Percentiles rank a stretch among this genome's conserved stretches.
These are phyloP conservation scores for Candida nonsorbophila DNA, from an alignment of 805 yeast genomes.

Conservation along the genomic window DNA sequence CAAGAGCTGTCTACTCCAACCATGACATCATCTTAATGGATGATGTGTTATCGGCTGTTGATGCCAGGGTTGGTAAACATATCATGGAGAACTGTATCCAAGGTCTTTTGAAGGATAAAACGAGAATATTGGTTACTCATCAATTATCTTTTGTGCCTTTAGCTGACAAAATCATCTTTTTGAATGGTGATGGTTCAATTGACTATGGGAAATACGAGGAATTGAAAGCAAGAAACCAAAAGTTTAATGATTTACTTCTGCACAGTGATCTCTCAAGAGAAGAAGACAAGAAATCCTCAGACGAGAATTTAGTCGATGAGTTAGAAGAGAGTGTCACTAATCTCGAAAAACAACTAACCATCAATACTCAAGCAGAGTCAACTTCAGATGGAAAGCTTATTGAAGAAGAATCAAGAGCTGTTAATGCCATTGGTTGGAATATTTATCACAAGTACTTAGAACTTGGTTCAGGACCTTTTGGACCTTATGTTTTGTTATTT, in stretches of 20 bases:
- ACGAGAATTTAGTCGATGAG: constrained; percentile 1
- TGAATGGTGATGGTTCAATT: constrained; percentile 26
- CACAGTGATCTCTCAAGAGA: constrained; percentile 10
- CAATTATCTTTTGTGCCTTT: constrained; percentile 24
- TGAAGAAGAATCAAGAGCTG: constrained; percentile 54
- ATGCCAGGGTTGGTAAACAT: constrained; percentile 33
- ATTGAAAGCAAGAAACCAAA: constrained; percentile 15
- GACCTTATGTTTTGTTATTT: constrained; percentile 13
- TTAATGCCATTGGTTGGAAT: constrained; percentile 43
- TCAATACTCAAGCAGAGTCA: constrained; percentile 13
- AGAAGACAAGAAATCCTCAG: constrained; percentile 3
- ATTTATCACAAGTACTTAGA: constrained; percentile 49
- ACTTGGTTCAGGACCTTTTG: constrained; percentile 46
- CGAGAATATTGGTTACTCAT: constrained; percentile 31
- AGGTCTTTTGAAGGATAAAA: constrained; percentile 18
- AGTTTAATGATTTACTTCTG: constrained; percentile 21
- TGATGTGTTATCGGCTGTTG: constrained; percentile 33
- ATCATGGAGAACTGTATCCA: constrained; percentile 24
- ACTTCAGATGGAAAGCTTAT: constrained; percentile 23
- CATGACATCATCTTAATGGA: constrained; percentile 25
- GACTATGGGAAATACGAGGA: constrained; percentile 23
- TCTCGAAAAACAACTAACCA: constrained; percentile 19
- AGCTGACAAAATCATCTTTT: constrained; percentile 24
- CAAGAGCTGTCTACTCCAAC: constrained; percentile 28
- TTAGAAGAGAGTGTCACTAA: constrained; percentile 21